Evolutionary conservation across 208 protist genomes (phyloP).

Genomic region (Leishmania tropica): DNA sequence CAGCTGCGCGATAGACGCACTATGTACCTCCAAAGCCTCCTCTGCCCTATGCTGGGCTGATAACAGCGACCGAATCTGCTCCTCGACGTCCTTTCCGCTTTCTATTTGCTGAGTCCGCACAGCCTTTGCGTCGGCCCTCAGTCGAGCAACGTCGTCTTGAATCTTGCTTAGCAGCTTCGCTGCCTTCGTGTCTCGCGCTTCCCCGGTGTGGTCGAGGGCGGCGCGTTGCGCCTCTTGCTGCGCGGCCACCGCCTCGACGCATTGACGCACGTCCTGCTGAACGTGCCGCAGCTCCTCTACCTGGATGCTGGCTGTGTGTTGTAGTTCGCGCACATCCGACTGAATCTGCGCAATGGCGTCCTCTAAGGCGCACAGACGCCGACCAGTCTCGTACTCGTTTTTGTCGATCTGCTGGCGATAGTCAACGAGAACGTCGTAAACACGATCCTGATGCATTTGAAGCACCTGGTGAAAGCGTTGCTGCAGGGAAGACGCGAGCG

Average conservation of each 20-base stretch:
- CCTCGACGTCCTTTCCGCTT: slow-evolving; percentile 8
- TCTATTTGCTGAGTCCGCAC: slow-evolving; percentile 7
- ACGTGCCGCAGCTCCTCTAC: neutral
- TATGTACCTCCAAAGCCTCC: slow-evolving; percentile 35
- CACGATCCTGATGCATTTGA: slow-evolving; percentile 19
- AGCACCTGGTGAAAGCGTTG: slow-evolving; percentile 4
- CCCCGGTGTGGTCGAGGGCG: neutral
- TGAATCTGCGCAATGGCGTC: slow-evolving; percentile 8
- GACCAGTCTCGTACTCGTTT: slow-evolving; percentile 13
- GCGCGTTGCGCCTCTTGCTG: slow-evolving; percentile 12
- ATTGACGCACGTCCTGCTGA: slow-evolving; percentile 4
- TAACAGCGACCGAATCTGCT: slow-evolving; percentile 19
- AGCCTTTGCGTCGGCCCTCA: slow-evolving; percentile 20
- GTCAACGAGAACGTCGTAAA: slow-evolving; percentile 27
- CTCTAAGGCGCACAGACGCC: slow-evolving; percentile 20
- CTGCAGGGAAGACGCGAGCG: neutral
- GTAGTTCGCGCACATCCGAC: slow-evolving; percentile 16
- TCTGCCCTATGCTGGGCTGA: slow-evolving; percentile 15
- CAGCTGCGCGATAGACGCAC: slow-evolving; percentile 38
- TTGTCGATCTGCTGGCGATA: slow-evolving; percentile 25
- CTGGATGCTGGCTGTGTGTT: neutral
- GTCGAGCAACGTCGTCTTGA: slow-evolving; percentile 6
- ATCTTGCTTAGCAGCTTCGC: slow-evolving; percentile 5
- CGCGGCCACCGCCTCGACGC: neutral
- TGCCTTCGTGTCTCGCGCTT: neutral